phyloP scores from a whole-genome alignment of 148 eudicot genomes.

The Pouteria glomerata region DNA sequence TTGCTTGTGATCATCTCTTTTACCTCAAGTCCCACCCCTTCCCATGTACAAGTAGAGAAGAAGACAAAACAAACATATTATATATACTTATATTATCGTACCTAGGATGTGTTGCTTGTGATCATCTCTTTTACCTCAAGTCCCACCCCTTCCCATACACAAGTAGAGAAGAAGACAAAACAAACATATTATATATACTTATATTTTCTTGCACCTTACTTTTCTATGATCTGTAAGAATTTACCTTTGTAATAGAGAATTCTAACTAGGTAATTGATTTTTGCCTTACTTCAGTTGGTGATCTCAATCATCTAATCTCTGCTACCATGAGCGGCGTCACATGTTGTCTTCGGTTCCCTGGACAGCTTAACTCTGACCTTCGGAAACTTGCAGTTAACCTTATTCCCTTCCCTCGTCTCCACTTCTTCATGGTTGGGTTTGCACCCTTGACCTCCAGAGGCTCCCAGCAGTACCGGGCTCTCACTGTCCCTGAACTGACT shows the following conservation, averaged over 20 bases:
- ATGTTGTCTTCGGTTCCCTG: slow-evolving; percentile 46
- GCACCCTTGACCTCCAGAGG: slow-evolving; percentile 49
- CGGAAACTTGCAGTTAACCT: slow-evolving; percentile 45
- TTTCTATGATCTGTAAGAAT: neutral
- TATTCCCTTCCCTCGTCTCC: slow-evolving; percentile 51
- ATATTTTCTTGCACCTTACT: neutral
- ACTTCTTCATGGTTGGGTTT: slow-evolving; percentile 52
- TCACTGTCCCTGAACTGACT: slow-evolving; percentile 45
- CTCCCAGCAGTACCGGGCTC: slow-evolving; percentile 46
- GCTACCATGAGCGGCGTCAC: slow-evolving; percentile 50
- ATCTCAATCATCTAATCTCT: slow-evolving; percentile 45
- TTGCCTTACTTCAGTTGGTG: slow-evolving; percentile 27
- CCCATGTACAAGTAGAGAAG: neutral
- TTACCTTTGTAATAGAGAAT: neutral
- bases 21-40: no score
- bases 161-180: no score
- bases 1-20: neutral
- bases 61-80: neutral
- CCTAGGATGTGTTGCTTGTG: neutral
- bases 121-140: no score
- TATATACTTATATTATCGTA: no score
- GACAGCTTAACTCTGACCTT: slow-evolving; percentile 47
- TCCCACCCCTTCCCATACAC: no score
- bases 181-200: no score
- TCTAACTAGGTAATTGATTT: neutral